These are phyloP conservation scores for Calonectria pauciramosa DNA, from an alignment of 2,329 filamentous ascomycete genomes.

Conservation along the genomic window DNA sequence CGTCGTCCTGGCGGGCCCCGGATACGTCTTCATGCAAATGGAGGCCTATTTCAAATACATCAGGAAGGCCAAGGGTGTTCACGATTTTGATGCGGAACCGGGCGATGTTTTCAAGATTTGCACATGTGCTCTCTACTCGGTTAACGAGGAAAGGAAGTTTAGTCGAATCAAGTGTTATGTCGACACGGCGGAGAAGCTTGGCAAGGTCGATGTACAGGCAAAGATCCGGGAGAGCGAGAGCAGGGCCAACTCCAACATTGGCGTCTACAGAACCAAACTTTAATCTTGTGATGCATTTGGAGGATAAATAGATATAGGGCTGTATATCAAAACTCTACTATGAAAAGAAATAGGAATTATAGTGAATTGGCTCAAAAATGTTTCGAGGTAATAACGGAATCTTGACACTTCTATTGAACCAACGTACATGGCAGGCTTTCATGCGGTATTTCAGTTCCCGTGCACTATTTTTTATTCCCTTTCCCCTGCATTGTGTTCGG, in stretches of 20 bases:
- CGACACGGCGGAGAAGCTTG: neutral
- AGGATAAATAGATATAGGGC: no score
- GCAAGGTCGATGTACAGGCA: neutral
- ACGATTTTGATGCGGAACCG: conserved; percentile 20
- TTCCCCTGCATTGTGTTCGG: no score
- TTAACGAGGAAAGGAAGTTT: conserved; percentile 8
- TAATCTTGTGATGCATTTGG: neutral
- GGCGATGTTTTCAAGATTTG: conserved; percentile 21
- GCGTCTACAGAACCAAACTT: neutral
- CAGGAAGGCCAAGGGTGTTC: conserved; percentile 9
- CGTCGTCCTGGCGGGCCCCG: conserved; percentile 1
- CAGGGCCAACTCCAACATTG: neutral
- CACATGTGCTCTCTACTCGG: neutral
- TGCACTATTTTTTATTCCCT: no score
- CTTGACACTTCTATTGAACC: no score
- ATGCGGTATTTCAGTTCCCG: no score
- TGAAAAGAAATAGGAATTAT: no score
- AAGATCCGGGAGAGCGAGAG: neutral
- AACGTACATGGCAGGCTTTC: no score
- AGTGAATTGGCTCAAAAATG: no score
- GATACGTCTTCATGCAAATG: conserved; percentile 16
- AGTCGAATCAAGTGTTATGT: neutral
- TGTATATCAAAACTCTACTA: no score
- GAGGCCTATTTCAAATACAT: conserved; percentile 14
- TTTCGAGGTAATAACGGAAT: no score